Percentiles rank a stretch among this genome's conserved stretches.
phyloP scores from a whole-genome alignment of 306 rosid species.

The Dalbergia cochinchinensis region DNA sequence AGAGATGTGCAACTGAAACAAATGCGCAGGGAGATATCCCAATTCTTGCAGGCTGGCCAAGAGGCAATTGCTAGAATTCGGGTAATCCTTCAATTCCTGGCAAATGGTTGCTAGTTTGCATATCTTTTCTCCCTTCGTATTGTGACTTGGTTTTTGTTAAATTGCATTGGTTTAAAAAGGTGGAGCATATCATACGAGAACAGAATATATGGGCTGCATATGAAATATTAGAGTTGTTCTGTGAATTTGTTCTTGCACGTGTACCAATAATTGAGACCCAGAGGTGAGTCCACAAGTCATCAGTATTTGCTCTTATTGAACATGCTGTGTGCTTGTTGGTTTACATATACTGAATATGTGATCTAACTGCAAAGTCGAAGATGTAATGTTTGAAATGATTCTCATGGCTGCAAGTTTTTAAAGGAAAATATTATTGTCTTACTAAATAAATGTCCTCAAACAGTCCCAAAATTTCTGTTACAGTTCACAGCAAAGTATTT shows the following conservation, averaged over 20 bases:
- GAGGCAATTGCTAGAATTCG: conserved; percentile 94
- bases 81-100: conserved; percentile 59
- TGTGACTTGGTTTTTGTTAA: conserved; percentile 23
- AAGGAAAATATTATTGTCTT: conserved; percentile 15
- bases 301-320: conserved; percentile 31
- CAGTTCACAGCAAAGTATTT: conserved; percentile 28
- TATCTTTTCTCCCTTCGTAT: not conserved
- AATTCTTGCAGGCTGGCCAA: conserved; percentile 95
- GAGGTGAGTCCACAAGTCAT: conserved; percentile 62
- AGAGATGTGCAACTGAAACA: conserved; percentile 87
- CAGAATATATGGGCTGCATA: conserved; percentile 92
- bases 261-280: conserved; percentile 91
- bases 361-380: no score
- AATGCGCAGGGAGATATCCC: conserved; percentile 94
- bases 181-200: conserved; percentile 96
- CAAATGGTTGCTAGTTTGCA: conserved; percentile 19
- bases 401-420: not conserved
- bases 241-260: conserved; percentile 95
- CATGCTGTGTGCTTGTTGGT: conserved; percentile 29
- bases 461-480: conserved; percentile 3
- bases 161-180: conserved; percentile 59
- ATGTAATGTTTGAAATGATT: not conserved
- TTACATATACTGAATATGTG: not conserved
- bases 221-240: conserved; percentile 94
- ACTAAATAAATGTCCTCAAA: conserved; percentile 31